Conservation (phyloP, 1,139 yeast genomes). For the Pichia sp. region DNA sequence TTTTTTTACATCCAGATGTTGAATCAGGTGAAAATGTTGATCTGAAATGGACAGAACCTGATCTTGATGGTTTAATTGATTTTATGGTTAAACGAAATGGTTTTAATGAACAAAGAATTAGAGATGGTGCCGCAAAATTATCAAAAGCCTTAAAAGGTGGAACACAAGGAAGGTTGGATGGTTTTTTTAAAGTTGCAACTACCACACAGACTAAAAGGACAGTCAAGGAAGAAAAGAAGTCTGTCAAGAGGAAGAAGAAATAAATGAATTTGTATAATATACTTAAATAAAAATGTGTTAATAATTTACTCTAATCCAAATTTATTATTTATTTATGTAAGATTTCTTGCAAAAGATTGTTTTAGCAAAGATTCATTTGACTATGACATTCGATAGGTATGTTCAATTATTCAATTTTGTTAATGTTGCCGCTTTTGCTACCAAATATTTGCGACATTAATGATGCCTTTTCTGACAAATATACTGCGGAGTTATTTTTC, state of each 20-base stretch:
- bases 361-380: too few relatives aligned
- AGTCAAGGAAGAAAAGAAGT: slow-evolving; percentile 29
- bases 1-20: slow-evolving; percentile 80
- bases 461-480: slow-evolving; percentile 7
- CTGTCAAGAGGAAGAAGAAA: slow-evolving; percentile 20
- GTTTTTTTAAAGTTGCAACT: slow-evolving; percentile 59
- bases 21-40: slow-evolving; percentile 51
- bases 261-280: slow-evolving; percentile 4
- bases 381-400: too few relatives aligned
- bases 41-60: slow-evolving; percentile 73
- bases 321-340: too few relatives aligned
- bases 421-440: not conserved
- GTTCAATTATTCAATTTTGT: too few relatives aligned
- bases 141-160: slow-evolving; percentile 79
- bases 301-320: too few relatives aligned
- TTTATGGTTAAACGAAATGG: slow-evolving; percentile 75
- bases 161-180: slow-evolving; percentile 87
- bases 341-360: too few relatives aligned
- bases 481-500: not conserved
- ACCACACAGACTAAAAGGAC: slow-evolving; percentile 33
- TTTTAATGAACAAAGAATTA: slow-evolving; percentile 85
- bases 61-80: slow-evolving; percentile 65
- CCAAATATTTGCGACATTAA: slow-evolving; percentile 3
- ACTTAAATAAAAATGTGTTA: not conserved
- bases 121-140: slow-evolving; percentile 78